Base-by-base conservation (phyloP, 495 filamentous ascomycete genomes). In the Penicillium paxilli region DNA sequence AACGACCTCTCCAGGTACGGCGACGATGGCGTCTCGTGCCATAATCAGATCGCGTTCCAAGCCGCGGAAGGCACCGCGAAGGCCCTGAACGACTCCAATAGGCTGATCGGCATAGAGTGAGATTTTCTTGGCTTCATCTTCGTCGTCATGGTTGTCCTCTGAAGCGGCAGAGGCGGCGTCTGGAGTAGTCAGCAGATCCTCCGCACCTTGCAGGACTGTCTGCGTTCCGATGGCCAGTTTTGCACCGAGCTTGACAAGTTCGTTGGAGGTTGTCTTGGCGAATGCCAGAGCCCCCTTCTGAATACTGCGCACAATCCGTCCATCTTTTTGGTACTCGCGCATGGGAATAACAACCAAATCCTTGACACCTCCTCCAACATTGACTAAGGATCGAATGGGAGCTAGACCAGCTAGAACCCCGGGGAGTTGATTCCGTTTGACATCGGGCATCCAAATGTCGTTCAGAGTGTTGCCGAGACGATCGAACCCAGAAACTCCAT, bases 191-290 rank as follows among this genome's bases (percentile, higher is more conserved):
- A 97, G 77, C 25, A 93, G 71, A 28, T 84, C 89, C 68, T 99
- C 95, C 0, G 92, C 91, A 21, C 87, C 87, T 65, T 96, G 91
- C 3, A 98, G 78, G 26, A 92, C 83, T 21, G 86, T 92, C 61
- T 99, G 95, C 5, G 95, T 96, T 32, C 95, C 95, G 35, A 98
- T 88, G 12, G 94, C 94, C 19, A 98, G 75, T 70, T 97, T 98
- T 16, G 94, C 95, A 9, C 95, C 95, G 1, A 99, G 78, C 55
- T 92, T 92, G 54, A 96, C 87, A 8, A 96, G 78, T 64, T 98
- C 95, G 11, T 84, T 91, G 4, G 91, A 91, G 1, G 94, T 98
- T 10, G 91, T 97, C 64, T 88, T 92, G 24, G 89, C 92, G 59
- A 99, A 98, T 3, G 88, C 85, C 1, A 87, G 68, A 0, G 91